Evolutionary conservation across 1,139 yeast species (phyloP).

Genomic region (Trichomonascaceae sp.): DNA sequence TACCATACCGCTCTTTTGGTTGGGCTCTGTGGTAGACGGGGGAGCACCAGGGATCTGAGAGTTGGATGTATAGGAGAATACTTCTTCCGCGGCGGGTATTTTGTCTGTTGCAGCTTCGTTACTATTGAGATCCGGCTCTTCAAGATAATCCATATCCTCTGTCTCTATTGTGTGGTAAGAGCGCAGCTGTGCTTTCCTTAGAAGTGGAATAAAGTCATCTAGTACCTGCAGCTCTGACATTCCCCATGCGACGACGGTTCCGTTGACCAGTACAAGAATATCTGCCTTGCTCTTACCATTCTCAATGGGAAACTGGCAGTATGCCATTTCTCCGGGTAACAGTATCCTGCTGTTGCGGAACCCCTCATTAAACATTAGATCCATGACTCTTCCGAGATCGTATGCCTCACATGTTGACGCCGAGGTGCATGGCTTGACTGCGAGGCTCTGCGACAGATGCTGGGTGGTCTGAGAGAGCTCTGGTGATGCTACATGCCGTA

Average conservation of each 20-base stretch:
- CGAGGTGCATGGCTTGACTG: conserved; percentile 37
- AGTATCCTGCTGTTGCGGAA: conserved; percentile 30
- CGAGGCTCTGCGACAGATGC: neutral
- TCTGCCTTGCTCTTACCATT: conserved; percentile 30
- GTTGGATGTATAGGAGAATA: conserved; percentile 2
- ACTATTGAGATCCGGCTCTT: conserved; percentile 21
- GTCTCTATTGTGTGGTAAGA: conserved; percentile 46
- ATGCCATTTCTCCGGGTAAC: conserved; percentile 64
- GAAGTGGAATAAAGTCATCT: conserved; percentile 32
- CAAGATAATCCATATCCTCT: conserved; percentile 83
- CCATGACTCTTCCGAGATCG: conserved; percentile 35
- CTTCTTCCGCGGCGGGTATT: neutral
- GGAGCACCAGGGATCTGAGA: neutral
- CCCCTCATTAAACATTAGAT: conserved; percentile 27
- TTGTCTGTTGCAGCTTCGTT: neutral
- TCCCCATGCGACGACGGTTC: conserved; percentile 78
- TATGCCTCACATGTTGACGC: conserved; percentile 60
- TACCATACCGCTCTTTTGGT: conserved; percentile 30
- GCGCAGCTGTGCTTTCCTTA: conserved; percentile 36
- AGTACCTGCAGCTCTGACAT: conserved; percentile 37
- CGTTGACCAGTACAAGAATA: conserved; percentile 53
- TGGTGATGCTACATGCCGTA: conserved; percentile 2
- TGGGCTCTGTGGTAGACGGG: conserved; percentile 1
- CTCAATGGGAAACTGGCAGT: conserved; percentile 29
- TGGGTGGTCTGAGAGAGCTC: neutral